Evolutionary conservation across 1,139 yeast genomes (phyloP).

Genomic region (Geotrichum aggregatum): DNA sequence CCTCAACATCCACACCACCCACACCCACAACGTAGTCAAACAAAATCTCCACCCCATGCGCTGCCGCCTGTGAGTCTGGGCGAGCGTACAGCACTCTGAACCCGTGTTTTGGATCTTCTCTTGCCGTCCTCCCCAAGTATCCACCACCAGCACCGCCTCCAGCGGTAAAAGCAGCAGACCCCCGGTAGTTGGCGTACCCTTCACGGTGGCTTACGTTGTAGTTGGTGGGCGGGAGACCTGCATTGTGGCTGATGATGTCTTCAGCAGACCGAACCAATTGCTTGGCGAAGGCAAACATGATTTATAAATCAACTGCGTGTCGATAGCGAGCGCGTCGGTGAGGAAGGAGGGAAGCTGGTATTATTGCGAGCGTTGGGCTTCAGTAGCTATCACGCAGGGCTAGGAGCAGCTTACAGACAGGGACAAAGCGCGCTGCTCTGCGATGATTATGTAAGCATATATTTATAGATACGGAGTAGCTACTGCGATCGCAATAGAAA

Average conservation of each 20-base stretch:
- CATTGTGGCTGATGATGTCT: slow-evolving; percentile 34
- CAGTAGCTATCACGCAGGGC: too few species aligned
- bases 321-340: too few species aligned
- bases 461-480: not conserved
- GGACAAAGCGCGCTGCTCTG: too few species aligned
- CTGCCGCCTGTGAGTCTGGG: slow-evolving; percentile 43
- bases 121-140: slow-evolving; percentile 33
- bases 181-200: slow-evolving; percentile 6
- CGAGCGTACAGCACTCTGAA: slow-evolving; percentile 53
- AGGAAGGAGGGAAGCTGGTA: too few species aligned
- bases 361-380: too few species aligned
- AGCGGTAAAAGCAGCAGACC: not conserved
- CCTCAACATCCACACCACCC: slow-evolving; percentile 57
- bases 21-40: slow-evolving; percentile 80
- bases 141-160: slow-evolving; percentile 22
- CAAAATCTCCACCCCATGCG: slow-evolving; percentile 67
- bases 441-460: not conserved
- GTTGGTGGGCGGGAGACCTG: slow-evolving; percentile 40
- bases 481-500: not conserved
- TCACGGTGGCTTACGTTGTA: slow-evolving; percentile 28
- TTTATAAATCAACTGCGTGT: not conserved
- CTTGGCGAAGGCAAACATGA: slow-evolving; percentile 86
- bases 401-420: too few species aligned
- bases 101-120: slow-evolving; percentile 42
- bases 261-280: slow-evolving; percentile 76